Evolutionary conservation across 768 basidiomycete genomes (phyloP).

Genomic region (Crassisporium funariophilum): DNA sequence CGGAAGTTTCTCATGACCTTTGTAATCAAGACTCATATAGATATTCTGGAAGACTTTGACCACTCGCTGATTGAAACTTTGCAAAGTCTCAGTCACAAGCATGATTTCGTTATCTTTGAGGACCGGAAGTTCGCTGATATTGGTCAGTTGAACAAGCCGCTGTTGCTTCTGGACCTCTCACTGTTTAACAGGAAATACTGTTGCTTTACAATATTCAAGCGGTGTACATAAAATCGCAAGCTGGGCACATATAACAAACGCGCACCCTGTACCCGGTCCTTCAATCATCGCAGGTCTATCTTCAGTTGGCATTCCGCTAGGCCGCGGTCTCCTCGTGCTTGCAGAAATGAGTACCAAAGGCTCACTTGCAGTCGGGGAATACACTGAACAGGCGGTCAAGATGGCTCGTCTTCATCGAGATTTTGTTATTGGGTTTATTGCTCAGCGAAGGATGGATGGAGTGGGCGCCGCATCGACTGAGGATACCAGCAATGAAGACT

Average conservation of each 20-base stretch:
- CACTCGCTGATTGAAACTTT: constrained; percentile 67
- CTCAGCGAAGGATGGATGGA: constrained; percentile 81
- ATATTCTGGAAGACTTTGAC: constrained; percentile 93
- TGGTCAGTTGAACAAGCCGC: constrained; percentile 49
- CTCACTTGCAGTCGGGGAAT: constrained; percentile 77
- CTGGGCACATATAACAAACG: constrained; percentile 98
- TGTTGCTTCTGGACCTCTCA: neutral
- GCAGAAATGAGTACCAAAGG: constrained; percentile 97
- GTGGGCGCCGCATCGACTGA: constrained; percentile 44
- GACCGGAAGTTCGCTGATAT: constrained; percentile 99
- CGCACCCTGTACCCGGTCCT: constrained; percentile 95
- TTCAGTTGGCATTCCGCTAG: constrained; percentile 81
- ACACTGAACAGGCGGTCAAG: constrained; percentile 81
- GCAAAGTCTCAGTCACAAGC: constrained; percentile 67
- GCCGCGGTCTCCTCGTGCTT: constrained; percentile 85
- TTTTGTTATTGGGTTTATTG: constrained; percentile 97
- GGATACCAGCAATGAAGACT: constrained; percentile 63
- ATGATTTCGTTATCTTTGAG: constrained; percentile 97
- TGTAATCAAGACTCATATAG: constrained; percentile 85
- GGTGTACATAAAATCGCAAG: constrained; percentile 92
- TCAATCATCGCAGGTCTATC: constrained; percentile 90
- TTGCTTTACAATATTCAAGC: constrained; percentile 89
- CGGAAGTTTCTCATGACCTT: constrained; percentile 24
- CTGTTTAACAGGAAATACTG: constrained; percentile 82
- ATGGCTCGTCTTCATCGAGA: constrained; percentile 83